Base-by-base conservation (phyloP, 768 basidiomycete species). In the Chiua virens region DNA sequence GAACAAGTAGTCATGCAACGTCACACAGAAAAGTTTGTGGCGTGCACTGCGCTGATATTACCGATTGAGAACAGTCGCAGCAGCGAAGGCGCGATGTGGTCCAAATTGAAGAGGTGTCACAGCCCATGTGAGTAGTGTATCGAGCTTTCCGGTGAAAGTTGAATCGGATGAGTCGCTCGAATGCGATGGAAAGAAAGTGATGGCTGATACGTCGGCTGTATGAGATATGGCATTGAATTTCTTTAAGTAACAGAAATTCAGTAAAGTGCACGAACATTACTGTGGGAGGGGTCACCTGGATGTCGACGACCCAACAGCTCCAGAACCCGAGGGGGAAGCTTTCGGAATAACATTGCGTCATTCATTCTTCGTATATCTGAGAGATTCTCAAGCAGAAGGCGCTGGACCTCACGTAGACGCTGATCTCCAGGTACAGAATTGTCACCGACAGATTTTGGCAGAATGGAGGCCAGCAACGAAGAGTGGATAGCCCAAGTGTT, bases 91-190 rank as follows among this genome's bases (percentile, higher is more conserved):
- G 30, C 90, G 76, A 57, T 92, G 91, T 39, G 90, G 85, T 10
- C 91, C 90, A 53, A 86, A 91, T 67, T 92, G 91, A 17, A 88
- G 72, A 3, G 84, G 80, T 0, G 89, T 89, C 23, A 92, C 82
- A 58, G 82, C 81, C 90, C 91, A 93, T 0, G 87, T 87, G 10
- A 92, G 75, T 3, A 92, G 75, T 46, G 84, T 78, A 56, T 88
- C 82, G 17, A 92, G 77, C 61, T 91, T 89, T 51, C 79, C 78
- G n/a, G 75, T 69, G 59, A 90, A 88, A 11, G 67, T 63, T 13
- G 72, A 60, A 18, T 70, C 61, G 47, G 76, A 73, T 20, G 61
- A 45, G 23, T 71, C 61, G 22, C 56, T 39, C 3, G 65, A 62
- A 25, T 71, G 72, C 9, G 75, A 73, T 8, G 78, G 73, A 56